phyloP scores from a whole-genome alignment of 345 rosid genomes.

The Salix exigua region DNA sequence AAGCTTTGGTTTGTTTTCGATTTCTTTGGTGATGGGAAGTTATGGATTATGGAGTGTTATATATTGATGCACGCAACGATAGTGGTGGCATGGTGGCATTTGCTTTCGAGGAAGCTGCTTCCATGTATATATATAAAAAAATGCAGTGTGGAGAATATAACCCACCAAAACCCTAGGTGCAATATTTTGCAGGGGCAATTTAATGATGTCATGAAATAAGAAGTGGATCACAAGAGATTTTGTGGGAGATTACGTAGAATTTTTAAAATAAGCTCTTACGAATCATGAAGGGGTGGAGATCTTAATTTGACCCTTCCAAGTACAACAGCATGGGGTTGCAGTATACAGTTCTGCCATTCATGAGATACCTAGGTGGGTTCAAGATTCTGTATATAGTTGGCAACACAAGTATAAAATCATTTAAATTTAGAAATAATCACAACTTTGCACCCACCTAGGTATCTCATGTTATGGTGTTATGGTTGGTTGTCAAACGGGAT shows the following conservation, averaged over 20 bases:
- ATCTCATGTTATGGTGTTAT: too few species aligned
- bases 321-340: not conserved
- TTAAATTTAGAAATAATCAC: too few species aligned
- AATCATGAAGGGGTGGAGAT: constrained; percentile 18
- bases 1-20: not conserved
- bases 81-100: not conserved
- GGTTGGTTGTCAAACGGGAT: too few species aligned
- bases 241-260: constrained; percentile 5
- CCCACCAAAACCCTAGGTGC: constrained; percentile 13
- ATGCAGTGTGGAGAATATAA: not conserved
- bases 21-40: constrained; percentile 5
- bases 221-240: constrained; percentile 7
- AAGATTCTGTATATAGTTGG: not conserved
- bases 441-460: too few species aligned
- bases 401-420: too few species aligned
- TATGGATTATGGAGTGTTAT: not conserved
- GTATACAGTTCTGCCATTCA: not conserved
- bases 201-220: constrained; percentile 4
- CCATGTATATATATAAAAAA: not conserved
- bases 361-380: not conserved
- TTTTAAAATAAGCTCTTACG: not conserved
- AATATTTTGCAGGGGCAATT: not conserved
- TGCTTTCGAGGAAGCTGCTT: constrained; percentile 7
- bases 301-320: constrained; percentile 8
- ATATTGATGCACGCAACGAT: not conserved